Evolutionary conservation across 2,329 filamentous ascomycete genomes (phyloP), one percentile per base, ranked within the genome.

Genomic region (Mycosphaerella arachidis): DNA sequence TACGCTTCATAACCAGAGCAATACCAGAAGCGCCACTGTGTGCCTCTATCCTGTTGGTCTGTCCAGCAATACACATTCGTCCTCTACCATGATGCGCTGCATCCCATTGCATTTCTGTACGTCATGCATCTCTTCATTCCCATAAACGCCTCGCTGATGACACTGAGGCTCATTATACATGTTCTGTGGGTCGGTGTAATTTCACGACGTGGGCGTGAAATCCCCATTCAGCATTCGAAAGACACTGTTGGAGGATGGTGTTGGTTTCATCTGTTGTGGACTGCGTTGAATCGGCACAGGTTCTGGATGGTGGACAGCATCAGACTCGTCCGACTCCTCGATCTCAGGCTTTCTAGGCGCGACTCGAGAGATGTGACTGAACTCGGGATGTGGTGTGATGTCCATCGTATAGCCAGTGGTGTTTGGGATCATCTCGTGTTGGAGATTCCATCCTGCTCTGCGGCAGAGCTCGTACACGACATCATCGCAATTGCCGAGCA

Each of bases 401-500:
- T 63, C 8, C 45, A 65, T 56, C 29, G 35, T 16, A 6, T 63
- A 53, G 2, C 51, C 63, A 20, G 81, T 74, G 24, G n/a, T 87
- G 86, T 81, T 74, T 1, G n/a, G 87, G 86, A 94, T 83, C 90
- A 96, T 96, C 65, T 91, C 87, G 71, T 97, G 92, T 48, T 84
- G 73, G 56, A 70, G 75, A 6, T 85, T 79, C 94, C 94, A 97
- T 3, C 88, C 89, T 1, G 90, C 86, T 12, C 90, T 85, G 48
- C 87, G 84, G 72, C 90, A 93, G 55, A 99, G 82, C 77, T 97
- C 93, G 0, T 88, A 84, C 13, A 97, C 89, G 8, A 97, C 87
- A 45, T 92, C 84, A 72, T 99, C 94, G 75, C 93, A 97, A 73
- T 97, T 91, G 37, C 94, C 94, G n/a, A 97, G 81, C 57, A 99